phyloP scores from a whole-genome alignment of 805 yeast genomes.

The Nakazawaea peltata region DNA sequence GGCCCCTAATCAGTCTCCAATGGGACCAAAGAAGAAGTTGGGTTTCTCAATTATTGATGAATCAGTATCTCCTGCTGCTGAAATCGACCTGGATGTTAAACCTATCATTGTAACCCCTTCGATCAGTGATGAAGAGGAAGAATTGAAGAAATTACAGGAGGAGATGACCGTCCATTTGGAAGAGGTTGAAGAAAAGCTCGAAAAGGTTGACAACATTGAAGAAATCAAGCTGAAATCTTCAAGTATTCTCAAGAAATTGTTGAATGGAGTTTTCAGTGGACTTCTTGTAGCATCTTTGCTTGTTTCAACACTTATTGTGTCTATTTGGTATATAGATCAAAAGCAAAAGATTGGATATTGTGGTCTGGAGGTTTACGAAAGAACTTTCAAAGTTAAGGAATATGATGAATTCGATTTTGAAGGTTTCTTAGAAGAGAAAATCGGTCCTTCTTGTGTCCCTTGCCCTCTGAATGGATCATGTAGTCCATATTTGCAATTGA shows the following conservation, averaged over 20 bases:
- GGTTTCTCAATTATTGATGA: no score
- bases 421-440: constrained; percentile 30
- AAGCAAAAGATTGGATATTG: constrained; percentile 64
- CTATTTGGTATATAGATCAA: constrained; percentile 60
- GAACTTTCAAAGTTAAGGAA: constrained; percentile 22
- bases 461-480: constrained; percentile 85
- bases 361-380: constrained; percentile 46
- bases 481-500: constrained; percentile 45
- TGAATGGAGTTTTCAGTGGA: constrained; percentile 15
- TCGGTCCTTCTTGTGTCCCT: constrained; percentile 57
- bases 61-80: no score
- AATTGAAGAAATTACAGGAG: constrained; percentile 9
- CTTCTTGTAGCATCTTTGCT: constrained; percentile 17
- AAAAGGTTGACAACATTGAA: constrained; percentile 4
- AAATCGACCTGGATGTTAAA: not conserved
- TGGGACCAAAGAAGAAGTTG: constrained; percentile 7
- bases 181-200: constrained; percentile 6
- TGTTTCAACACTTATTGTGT: constrained; percentile 29
- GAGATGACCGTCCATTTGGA: constrained; percentile 5
- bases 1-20: no score
- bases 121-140: constrained; percentile 13
- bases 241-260: constrained; percentile 7
- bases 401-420: constrained; percentile 25
- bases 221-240: constrained; percentile 1
- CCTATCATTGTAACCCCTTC: constrained; percentile 8